These are phyloP conservation scores for Aquilaria agallochum DNA, from an alignment of 441 rosid genomes.

Conservation along the genomic window DNA sequence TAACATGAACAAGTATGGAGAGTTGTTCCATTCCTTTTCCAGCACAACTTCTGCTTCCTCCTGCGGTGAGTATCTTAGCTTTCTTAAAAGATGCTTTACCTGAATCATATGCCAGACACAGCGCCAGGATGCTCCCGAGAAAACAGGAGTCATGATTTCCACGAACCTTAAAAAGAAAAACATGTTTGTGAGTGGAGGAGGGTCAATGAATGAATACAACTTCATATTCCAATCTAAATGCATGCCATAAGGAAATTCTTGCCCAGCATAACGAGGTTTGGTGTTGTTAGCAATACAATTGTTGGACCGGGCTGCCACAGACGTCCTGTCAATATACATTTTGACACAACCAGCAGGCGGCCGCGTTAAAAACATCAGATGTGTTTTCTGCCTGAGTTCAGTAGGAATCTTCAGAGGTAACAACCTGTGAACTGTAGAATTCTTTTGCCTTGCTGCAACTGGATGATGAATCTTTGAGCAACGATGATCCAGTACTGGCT, in stretches of 20 bases:
- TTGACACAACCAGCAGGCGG: too few relatives aligned
- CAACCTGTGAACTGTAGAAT: conserved; percentile 61
- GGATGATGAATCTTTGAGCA: conserved; percentile 54
- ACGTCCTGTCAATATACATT: too few relatives aligned
- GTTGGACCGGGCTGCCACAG: too few relatives aligned
- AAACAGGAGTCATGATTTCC: conserved; percentile 82
- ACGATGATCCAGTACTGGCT: conserved; percentile 70
- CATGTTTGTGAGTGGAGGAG: not conserved
- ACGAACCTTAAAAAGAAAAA: conserved; percentile 40
- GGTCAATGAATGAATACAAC: too few relatives aligned
- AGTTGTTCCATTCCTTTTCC: not conserved
- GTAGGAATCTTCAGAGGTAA: not conserved
- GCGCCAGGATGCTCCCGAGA: conserved; percentile 66
- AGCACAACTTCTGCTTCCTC: not conserved
- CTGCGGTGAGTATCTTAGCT: not conserved
- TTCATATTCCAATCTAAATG: too few relatives aligned
- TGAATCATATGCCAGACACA: conserved; percentile 78
- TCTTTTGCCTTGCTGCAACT: conserved; percentile 37
- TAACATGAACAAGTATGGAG: not conserved
- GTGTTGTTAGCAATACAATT: conserved; percentile 21
- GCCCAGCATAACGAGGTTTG: conserved; percentile 69
- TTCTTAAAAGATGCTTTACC: conserved; percentile 21
- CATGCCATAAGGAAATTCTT: not conserved
- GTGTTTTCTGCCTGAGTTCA: too few relatives aligned
- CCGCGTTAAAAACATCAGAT: too few relatives aligned